Conservation (phyloP, 73 alveolate species). For the Stentor roeselii region DNA sequence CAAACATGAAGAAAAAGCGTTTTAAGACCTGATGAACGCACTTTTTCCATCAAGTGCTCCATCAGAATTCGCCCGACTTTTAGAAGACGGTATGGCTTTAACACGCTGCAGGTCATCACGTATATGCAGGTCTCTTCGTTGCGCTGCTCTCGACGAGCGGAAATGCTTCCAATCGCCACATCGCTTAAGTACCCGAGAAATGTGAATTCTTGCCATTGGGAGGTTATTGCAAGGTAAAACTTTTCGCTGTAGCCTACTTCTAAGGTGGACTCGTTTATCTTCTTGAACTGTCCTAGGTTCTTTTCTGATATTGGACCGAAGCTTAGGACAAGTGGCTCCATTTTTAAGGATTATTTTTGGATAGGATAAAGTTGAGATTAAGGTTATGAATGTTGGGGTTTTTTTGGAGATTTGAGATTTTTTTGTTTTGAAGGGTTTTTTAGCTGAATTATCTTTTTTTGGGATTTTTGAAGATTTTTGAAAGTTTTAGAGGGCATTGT, state of each 20-base stretch:
- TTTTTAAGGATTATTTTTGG: not conserved
- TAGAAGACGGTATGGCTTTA: not conserved
- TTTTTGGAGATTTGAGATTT: too few relatives aligned
- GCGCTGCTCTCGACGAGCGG: constrained; percentile 19
- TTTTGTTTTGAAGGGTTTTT: too few relatives aligned
- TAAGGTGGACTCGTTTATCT: constrained; percentile 10
- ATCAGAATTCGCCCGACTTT: constrained; percentile 12
- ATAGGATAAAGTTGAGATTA: too few relatives aligned
- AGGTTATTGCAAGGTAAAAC: not conserved
- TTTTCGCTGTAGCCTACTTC: constrained; percentile 23
- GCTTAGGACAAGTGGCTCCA: not conserved
- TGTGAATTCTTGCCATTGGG: constrained; percentile 23
- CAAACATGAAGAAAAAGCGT: constrained; percentile 22
- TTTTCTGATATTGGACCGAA: constrained; percentile 9
- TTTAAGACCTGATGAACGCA: not conserved
- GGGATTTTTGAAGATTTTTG: too few relatives aligned
- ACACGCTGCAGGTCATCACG: constrained; percentile 23
- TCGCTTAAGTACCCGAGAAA: constrained; percentile 9
- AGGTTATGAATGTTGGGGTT: too few relatives aligned
- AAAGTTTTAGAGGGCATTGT: too few relatives aligned
- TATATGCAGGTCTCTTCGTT: not conserved
- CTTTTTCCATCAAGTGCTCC: not conserved
- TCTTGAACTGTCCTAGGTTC: constrained; percentile 21
- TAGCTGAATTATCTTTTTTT: too few relatives aligned
- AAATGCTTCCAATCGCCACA: not conserved